Conservation (phyloP, 306 rosid species). For the Acacia acuminata region DNA sequence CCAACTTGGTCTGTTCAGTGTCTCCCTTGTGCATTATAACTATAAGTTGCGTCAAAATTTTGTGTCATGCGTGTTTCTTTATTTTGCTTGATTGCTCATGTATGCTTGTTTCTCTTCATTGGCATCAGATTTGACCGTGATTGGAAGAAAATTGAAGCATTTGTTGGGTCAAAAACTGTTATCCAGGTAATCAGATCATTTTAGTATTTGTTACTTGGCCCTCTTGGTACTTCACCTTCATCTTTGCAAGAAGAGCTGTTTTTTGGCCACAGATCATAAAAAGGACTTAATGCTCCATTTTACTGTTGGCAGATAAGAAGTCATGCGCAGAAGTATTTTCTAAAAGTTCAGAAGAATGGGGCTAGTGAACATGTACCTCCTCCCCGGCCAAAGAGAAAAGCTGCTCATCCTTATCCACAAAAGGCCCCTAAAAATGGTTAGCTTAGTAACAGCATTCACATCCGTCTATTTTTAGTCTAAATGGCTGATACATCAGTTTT, state of each 20-base stretch:
- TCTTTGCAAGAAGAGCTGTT: not conserved
- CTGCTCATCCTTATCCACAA: constrained; percentile 77
- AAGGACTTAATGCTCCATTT: not conserved
- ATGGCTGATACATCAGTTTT: not conserved
- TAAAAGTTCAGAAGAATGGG: constrained; percentile 83
- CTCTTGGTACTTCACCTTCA: not conserved
- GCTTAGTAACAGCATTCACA: constrained; percentile 14
- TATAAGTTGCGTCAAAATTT: not conserved
- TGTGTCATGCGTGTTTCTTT: not conserved
- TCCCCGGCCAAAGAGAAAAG: constrained; percentile 84
- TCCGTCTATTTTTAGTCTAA: not conserved
- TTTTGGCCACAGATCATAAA: not conserved
- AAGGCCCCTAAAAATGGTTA: constrained; percentile 70
- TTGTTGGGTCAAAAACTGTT: constrained; percentile 71
- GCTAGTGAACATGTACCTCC: constrained; percentile 85
- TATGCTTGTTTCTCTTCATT: not conserved
- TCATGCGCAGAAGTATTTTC: constrained; percentile 86
- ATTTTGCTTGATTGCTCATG: not conserved
- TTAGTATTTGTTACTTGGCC: not conserved
- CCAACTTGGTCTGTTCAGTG: not conserved
- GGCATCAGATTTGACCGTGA: constrained; percentile 63
- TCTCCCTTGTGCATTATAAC: not conserved
- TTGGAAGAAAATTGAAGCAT: constrained; percentile 85
- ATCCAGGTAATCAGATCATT: constrained; percentile 47
- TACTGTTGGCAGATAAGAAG: constrained; percentile 66